Evolutionary conservation across 768 basidiomycete genomes (phyloP).

Genomic region (Trametes elegans): DNA sequence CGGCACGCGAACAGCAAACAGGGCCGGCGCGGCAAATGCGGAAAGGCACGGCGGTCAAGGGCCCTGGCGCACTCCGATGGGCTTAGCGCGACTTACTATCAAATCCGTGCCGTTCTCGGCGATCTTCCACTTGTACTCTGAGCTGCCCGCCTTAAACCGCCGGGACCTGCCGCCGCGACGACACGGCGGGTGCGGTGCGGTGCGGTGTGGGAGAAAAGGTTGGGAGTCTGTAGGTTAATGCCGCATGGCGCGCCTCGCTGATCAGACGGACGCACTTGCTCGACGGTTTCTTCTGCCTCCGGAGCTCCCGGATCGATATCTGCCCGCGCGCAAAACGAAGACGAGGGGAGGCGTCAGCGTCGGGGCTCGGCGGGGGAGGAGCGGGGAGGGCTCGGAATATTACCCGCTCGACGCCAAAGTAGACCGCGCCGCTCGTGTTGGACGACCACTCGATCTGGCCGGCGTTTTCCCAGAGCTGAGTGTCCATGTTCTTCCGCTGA

Average conservation of each 20-base stretch:
- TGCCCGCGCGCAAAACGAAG: slow-evolving; percentile 14
- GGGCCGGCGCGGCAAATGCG: not conserved
- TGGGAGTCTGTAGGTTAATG: not conserved
- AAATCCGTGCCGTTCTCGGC: slow-evolving; percentile 43
- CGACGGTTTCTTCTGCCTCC: slow-evolving; percentile 45
- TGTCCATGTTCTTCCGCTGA: slow-evolving; percentile 45
- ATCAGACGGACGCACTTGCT: slow-evolving; percentile 40
- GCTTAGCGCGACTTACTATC: slow-evolving; percentile 36
- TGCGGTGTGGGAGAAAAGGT: not conserved
- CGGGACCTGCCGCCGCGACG: slow-evolving; percentile 40
- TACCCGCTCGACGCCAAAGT: slow-evolving; percentile 51
- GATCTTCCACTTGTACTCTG: slow-evolving; percentile 59
- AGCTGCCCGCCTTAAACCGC: slow-evolving; percentile 47
- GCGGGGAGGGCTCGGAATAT: not conserved
- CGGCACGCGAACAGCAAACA: not conserved
- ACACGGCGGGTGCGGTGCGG: too few relatives aligned
- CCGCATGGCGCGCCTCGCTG: not conserved
- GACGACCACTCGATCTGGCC: slow-evolving; percentile 55
- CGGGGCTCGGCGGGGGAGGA: not conserved
- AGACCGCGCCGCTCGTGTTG: slow-evolving; percentile 41
- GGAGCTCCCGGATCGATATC: slow-evolving; percentile 46
- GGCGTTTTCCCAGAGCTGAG: slow-evolving; percentile 47
- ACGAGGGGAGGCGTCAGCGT: not conserved
- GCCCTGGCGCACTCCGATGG: not conserved
- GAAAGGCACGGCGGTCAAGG: not conserved